Evolutionary conservation across 257 asterid genomes (phyloP), one percentile per base, ranked within the genome.

Genomic region (Solanum bulbocastanum): DNA sequence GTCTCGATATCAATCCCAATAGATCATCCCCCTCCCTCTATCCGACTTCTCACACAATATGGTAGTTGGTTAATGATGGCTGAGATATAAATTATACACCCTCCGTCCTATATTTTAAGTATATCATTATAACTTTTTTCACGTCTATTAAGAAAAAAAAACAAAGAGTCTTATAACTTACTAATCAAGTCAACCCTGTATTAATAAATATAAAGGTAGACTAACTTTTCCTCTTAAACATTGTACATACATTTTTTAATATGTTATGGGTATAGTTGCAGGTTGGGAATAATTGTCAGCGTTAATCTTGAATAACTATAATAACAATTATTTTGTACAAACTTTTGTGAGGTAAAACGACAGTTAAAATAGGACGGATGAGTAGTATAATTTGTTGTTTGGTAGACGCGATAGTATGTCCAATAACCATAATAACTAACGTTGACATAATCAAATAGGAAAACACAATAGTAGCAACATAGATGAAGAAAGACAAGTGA

Each of bases 381-480:
- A 68, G 37, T 8, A 79, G 4, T 44, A 27, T 8, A 3, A 79
- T 79, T 74, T 79, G 85, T 79, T 25, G 84, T 44, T 78, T 42
- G 66, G 42, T 81, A 46, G 85, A 81, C 3, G 32, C 20, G 86
- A 75, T 79, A 9, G 76, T 44, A 89, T 74, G 71, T 18, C 87
- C 46, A 56, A 74, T 89, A 92, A 93, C 94, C 89, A 92, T 92
- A 95, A 87, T 87, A 89, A 92, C 95, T 87, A 65, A 89, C 90
- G 22, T 74, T 87, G 44, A 56, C 39, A 71, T 86, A 75, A 71
- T 73, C 72, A 85, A 15, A 18, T 65, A n/a, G n/a, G 18, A 65
- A 33, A 56, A 44, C 89, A n/a, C 35, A 72, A 39, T 11, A 30
- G 35, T 18, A 83, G 62, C 22, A 81, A 30, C 69, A 30, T 9